Evolutionary conservation across 139 green algal genomes (phyloP), one percentile per base, ranked within the genome.

Genomic region (Tetradesmus lagerheimii): DNA sequence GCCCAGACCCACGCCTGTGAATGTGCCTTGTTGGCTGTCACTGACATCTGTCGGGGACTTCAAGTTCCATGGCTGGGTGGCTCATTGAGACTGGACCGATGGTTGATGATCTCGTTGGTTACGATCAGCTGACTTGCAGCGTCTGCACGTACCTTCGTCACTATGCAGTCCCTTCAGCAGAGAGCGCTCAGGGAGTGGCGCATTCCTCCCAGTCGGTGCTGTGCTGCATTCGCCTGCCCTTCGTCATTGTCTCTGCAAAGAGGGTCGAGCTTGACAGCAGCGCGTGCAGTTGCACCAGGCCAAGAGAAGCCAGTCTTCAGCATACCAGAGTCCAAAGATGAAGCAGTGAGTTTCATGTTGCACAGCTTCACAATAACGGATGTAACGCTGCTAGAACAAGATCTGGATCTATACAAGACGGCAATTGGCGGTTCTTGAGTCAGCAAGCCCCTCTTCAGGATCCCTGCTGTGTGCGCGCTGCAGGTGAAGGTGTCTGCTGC

Each of bases 271-370:
- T 15, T 86, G 29, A 4, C 74, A 8, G 0, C 37, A 35, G 35
- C 76, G 16, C 2, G 11, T 9, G 76, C 76, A 34, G 16, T 45
- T 74, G 82, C 82, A n/a, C 20, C 53, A 27, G 8, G 8, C 20
- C 57, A 88, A 37, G 20, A 88, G 20, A 23, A 88, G 38, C 35
- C 53, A 78, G 82, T 88, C 20, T 57, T 88, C 5, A 23, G 29
- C 34, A 79, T 88, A 34, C 82, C 82, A 43, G 82, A 75, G 29
- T 78, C 47, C 82, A 88, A 43, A 53, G 53, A 88, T 25, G 82
- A 78, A 53, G 82, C 82, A 37, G 82, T 88, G 27, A 88, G 82
- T n/a, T 39, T 23, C 20, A 71, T 27, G 57, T 23, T 71, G 57
- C 57, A 71, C 12, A 71, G 57, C 57, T n/a, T 31, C 3, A 1